Percentiles rank a stretch among this genome's conserved stretches.
phyloP scores from a whole-genome alignment of 371 early-diverging fungal species.

The Mucor racemosus region DNA sequence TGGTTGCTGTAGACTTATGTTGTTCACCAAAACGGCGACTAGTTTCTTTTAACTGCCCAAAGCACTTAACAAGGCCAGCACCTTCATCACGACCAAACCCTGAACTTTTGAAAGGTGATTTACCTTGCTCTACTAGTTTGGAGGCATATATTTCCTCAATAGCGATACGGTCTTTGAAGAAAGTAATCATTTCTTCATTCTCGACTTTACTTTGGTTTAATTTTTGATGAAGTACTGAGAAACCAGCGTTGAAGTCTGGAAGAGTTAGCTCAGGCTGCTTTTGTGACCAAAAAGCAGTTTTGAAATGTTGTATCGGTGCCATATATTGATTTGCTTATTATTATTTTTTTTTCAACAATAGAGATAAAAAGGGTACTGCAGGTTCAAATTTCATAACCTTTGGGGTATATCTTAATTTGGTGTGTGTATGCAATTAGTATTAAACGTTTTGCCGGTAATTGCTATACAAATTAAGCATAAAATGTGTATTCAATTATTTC shows the following conservation, averaged over 20 bases:
- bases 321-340: slow-evolving; percentile 4
- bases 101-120: slow-evolving; percentile 30
- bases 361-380: neutral
- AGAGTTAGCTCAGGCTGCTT: slow-evolving; percentile 38
- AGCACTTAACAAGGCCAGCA: slow-evolving; percentile 69
- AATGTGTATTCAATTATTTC: neutral
- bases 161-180: slow-evolving; percentile 69
- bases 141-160: slow-evolving; percentile 68
- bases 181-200: slow-evolving; percentile 72
- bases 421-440: neutral
- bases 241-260: slow-evolving; percentile 57
- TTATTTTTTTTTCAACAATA: too few relatives aligned
- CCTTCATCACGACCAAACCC: slow-evolving; percentile 81
- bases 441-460: slow-evolving; percentile 1
- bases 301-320: slow-evolving; percentile 46
- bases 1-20: slow-evolving; percentile 59
- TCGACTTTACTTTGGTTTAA: slow-evolving; percentile 72
- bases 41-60: slow-evolving; percentile 64
- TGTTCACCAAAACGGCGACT: slow-evolving; percentile 61
- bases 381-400: neutral
- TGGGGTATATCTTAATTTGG: neutral
- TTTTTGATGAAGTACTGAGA: slow-evolving; percentile 69
- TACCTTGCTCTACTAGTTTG: slow-evolving; percentile 61
- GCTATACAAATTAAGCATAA: neutral
- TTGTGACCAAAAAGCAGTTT: slow-evolving; percentile 54